A percentile compares a stretch with the other conserved stretches of the same genome.
These are phyloP conservation scores for Aurantiochytrium sp. DNA, from an alignment of 108 stramenopile genomes.

Conservation along the genomic window DNA sequence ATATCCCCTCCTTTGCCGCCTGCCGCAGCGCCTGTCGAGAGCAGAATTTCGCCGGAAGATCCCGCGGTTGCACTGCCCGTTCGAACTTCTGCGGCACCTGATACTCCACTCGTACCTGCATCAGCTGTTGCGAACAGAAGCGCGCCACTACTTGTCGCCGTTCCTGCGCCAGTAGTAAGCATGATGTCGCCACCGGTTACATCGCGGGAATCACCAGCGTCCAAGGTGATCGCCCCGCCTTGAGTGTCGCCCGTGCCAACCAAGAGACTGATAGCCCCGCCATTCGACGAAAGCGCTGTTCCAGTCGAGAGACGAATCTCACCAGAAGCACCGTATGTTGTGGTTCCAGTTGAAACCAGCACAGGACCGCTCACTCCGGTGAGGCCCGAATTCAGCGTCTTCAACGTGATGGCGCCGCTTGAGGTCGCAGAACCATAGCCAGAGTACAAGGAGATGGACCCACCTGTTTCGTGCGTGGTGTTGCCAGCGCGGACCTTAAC, in stretches of 20 bases:
- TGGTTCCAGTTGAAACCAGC: slow-evolving; percentile 32
- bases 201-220: neutral
- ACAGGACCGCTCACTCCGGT: slow-evolving; percentile 33
- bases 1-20: slow-evolving; percentile 21
- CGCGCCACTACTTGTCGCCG: slow-evolving; percentile 29
- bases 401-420: slow-evolving; percentile 22
- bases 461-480: slow-evolving; percentile 22
- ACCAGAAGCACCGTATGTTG: slow-evolving; percentile 33
- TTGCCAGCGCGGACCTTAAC: neutral
- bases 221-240: neutral
- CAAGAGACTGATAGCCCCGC: slow-evolving; percentile 33
- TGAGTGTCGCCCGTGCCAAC: slow-evolving; percentile 31
- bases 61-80: neutral
- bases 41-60: neutral
- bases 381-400: slow-evolving; percentile 30
- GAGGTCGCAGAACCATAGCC: slow-evolving; percentile 24
- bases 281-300: slow-evolving; percentile 23
- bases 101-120: slow-evolving; percentile 33
- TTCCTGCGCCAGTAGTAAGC: neutral
- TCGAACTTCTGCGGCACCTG: slow-evolving; percentile 13
- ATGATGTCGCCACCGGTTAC: slow-evolving; percentile 19
- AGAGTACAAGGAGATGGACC: slow-evolving; percentile 11
- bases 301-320: slow-evolving; percentile 34
- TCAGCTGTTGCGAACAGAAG: slow-evolving; percentile 25
- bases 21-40: slow-evolving; percentile 13